Evolutionary conservation across 2,329 filamentous ascomycete genomes (phyloP).

Genomic region (Talaromyces piceae): DNA sequence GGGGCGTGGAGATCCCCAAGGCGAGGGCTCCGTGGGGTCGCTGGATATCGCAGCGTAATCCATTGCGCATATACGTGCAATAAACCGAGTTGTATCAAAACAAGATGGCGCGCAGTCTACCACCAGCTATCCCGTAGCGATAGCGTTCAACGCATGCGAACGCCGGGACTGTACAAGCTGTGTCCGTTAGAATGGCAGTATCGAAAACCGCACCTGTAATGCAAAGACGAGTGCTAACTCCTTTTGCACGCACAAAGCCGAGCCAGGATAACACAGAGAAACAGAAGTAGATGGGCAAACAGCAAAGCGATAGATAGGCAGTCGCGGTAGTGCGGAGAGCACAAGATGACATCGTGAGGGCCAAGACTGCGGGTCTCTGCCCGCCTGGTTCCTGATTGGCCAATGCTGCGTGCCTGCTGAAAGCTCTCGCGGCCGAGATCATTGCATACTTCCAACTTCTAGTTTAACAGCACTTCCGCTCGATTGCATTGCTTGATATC

Average conservation of each 20-base stretch:
- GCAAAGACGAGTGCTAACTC: neutral
- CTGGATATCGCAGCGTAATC: conserved; percentile 58
- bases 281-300: neutral
- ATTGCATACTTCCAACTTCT: neutral
- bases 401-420: conserved; percentile 5
- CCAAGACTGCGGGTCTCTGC: neutral
- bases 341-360: conserved; percentile 10
- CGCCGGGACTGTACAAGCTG: neutral
- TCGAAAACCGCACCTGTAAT: neutral
- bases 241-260: neutral
- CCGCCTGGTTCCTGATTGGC: conserved; percentile 6
- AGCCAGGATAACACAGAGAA: neutral
- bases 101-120: neutral
- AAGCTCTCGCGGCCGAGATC: neutral
- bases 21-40: conserved; percentile 51
- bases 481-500: neutral
- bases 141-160: neutral
- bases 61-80: conserved; percentile 38
- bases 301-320: conserved; percentile 3
- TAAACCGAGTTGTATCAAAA: neutral
- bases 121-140: neutral
- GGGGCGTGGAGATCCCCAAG: conserved; percentile 56
- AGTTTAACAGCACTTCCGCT: neutral
- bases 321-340: conserved; percentile 5
- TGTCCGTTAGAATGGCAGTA: neutral